These are phyloP conservation scores for Entomortierella beljakovae DNA, from an alignment of 192 early-diverging fungal genomes.

Conservation along the genomic window DNA sequence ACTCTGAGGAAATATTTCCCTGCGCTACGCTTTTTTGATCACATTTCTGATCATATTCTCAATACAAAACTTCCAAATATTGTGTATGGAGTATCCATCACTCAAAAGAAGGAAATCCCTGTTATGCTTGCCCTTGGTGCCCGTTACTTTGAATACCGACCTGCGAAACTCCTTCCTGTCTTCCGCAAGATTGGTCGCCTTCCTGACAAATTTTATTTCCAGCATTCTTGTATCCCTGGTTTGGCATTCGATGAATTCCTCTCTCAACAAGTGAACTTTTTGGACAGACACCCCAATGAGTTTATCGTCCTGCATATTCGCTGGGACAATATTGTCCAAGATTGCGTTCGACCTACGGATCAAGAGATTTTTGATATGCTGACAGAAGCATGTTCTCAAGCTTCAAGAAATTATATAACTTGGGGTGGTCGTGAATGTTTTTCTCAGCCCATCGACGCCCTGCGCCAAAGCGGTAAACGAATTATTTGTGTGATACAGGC, in stretches of 20 bases:
- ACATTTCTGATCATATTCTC: conserved; percentile 14
- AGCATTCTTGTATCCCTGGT: conserved; percentile 34
- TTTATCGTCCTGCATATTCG: conserved; percentile 36
- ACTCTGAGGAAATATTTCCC: conserved; percentile 16
- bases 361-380: conserved; percentile 18
- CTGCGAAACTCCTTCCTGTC: conserved; percentile 25
- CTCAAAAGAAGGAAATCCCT: conserved; percentile 37
- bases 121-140: conserved; percentile 32
- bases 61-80: conserved; percentile 17
- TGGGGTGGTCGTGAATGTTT: conserved; percentile 32
- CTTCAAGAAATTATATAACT: background rate
- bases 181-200: conserved; percentile 21
- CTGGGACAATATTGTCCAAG: conserved; percentile 21
- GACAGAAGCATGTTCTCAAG: conserved; percentile 5
- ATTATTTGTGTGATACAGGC: conserved; percentile 22
- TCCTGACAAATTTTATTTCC: conserved; percentile 35
- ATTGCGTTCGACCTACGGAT: conserved; percentile 12
- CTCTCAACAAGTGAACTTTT: conserved; percentile 13
- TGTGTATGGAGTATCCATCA: conserved; percentile 30
- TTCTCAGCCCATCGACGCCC: conserved; percentile 18
- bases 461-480: conserved; percentile 6
- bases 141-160: conserved; percentile 34
- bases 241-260: conserved; percentile 33
- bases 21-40: conserved; percentile 10
- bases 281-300: conserved; percentile 20